These are phyloP conservation scores for Sphenostylis stenocarpa DNA, from an alignment of 306 rosid genomes.

Conservation along the genomic window DNA sequence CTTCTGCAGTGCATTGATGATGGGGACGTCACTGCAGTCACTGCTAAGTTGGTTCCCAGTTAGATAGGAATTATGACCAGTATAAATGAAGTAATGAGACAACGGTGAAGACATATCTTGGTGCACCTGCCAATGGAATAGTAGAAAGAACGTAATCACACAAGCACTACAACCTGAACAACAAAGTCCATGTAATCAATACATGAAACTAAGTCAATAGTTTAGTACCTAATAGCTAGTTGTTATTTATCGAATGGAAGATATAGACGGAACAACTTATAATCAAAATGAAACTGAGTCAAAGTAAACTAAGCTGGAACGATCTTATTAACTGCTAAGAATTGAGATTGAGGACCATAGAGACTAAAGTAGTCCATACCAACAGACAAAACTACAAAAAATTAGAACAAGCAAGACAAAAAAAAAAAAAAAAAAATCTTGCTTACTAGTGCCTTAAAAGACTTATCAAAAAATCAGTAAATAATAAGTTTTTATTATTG, in stretches of 20 bases:
- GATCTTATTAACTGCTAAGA: neutral
- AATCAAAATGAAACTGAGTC: conserved; percentile 13
- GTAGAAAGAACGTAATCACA: conserved; percentile 10
- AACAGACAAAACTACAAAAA: neutral
- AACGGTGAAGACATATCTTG: conserved; percentile 85
- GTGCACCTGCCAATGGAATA: conserved; percentile 56
- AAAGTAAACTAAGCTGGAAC: neutral
- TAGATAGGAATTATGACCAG: conserved; percentile 93
- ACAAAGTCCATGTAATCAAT: neutral
- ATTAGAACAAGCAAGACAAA: neutral
- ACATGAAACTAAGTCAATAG: neutral
- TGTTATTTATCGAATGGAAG: neutral
- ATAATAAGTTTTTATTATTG: too few species aligned
- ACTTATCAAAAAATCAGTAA: too few species aligned
- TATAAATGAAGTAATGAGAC: conserved; percentile 83
- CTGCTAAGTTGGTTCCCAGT: conserved; percentile 98
- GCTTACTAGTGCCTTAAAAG: too few species aligned
- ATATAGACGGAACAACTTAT: neutral
- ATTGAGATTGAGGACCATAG: neutral
- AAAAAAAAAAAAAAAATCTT: too few species aligned
- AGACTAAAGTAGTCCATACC: neutral
- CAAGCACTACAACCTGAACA: conserved; percentile 20
- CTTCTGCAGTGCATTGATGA: conserved; percentile 61
- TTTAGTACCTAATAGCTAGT: neutral
- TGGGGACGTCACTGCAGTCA: conserved; percentile 90